Conservation (phyloP, 176 grass and related monocot genomes). For the Rhynchospora pubera region DNA sequence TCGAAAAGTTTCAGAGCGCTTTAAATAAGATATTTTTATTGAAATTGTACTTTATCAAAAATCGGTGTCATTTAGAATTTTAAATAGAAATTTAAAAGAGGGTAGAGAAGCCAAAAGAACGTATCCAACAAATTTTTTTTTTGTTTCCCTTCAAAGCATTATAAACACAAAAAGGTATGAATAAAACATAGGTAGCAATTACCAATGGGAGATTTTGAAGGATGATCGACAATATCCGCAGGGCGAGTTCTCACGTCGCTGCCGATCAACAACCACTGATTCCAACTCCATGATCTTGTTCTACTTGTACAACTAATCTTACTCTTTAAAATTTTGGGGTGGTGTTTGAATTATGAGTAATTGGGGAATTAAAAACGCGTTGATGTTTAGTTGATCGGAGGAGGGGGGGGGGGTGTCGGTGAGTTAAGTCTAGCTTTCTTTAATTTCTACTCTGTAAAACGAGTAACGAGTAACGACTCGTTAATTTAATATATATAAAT, state of each 20-base stretch:
- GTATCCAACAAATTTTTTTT: no score
- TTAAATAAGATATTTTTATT: no score
- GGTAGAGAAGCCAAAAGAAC: no score
- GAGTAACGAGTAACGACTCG: no score
- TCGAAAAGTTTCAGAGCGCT: no score
- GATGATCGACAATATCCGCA: conserved; percentile 79
- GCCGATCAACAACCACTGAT: conserved; percentile 61
- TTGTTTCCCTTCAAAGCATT: no score
- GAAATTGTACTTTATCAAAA: no score
- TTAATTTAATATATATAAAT: no score
- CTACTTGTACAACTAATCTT: background rate
- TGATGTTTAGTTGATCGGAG: background rate
- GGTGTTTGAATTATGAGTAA: background rate
- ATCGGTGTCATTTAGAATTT: no score
- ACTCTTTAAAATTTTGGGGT: background rate
- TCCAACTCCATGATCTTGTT: conserved; percentile 18
- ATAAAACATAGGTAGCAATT: background rate
- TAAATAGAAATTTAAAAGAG: no score
- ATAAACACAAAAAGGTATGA: background rate
- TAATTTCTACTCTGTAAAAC: no score
- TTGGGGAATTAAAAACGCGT: background rate
- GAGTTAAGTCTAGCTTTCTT: background rate
- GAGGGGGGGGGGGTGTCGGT: background rate
- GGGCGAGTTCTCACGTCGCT: conserved; percentile 27
- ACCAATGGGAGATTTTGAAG: conserved; percentile 45